A percentile compares a stretch with the other conserved stretches of the same genome.
phyloP scores from a whole-genome alignment of 106 monocot genomes.

The Dendrobium chrysotoxum region DNA sequence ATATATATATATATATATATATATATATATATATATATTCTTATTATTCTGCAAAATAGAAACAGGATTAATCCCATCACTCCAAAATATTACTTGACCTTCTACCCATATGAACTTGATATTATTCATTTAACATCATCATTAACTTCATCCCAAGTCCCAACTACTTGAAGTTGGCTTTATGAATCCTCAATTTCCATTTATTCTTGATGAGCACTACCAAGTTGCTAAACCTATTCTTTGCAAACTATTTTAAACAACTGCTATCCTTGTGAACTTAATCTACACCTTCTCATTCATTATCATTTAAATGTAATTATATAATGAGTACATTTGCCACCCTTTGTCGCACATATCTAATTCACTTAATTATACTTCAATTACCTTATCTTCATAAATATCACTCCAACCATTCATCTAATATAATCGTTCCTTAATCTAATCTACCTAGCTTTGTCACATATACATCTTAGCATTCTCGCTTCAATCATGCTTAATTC shows the following conservation, averaged over 20 bases:
- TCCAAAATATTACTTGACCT: too few relatives aligned
- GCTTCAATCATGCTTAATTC: background rate
- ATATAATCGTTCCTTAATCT: background rate
- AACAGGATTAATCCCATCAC: too few relatives aligned
- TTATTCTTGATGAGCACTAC: too few relatives aligned
- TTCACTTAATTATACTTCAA: background rate
- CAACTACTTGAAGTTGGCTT: too few relatives aligned
- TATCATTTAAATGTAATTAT: background rate
- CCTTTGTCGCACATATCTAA: background rate
- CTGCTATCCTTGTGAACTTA: background rate
- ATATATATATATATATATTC: too few relatives aligned
- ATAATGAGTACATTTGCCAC: background rate
- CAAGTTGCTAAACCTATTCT: too few relatives aligned
- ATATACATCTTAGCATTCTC: background rate
- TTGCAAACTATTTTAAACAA: background rate
- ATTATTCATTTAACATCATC: too few relatives aligned
- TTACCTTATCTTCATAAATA: background rate
- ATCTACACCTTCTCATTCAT: background rate
- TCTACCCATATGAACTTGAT: too few relatives aligned
- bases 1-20: too few relatives aligned
- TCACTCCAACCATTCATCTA: background rate
- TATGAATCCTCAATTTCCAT: too few relatives aligned
- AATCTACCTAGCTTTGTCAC: background rate
- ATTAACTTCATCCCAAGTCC: too few relatives aligned
- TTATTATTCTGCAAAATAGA: too few relatives aligned